A percentile compares a stretch with the other conserved stretches of the same genome.
phyloP scores from a whole-genome alignment of 2,329 filamentous ascomycete species.

The Aspergillus brasiliensis region DNA sequence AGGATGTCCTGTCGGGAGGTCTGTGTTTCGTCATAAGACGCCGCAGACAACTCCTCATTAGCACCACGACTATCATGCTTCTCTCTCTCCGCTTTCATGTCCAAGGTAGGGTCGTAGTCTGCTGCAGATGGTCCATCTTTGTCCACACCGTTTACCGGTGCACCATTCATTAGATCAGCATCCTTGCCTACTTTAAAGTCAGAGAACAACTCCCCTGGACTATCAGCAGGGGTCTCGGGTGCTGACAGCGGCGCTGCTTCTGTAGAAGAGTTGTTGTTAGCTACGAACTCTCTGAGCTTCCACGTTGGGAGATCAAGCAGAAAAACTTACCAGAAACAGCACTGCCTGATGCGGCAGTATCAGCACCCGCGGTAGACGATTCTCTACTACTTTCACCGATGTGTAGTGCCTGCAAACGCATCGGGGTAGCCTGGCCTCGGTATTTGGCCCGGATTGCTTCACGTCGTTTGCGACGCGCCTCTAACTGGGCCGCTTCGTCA shows the following conservation, averaged over 20 bases:
- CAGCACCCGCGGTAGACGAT: slow-evolving; percentile 54
- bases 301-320: background rate
- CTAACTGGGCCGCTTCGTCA: slow-evolving; percentile 80
- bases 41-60: slow-evolving; percentile 57
- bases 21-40: slow-evolving; percentile 61
- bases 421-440: slow-evolving; percentile 67
- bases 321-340: slow-evolving; percentile 41
- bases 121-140: slow-evolving; percentile 84
- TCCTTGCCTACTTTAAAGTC: slow-evolving; percentile 67
- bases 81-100: slow-evolving; percentile 81
- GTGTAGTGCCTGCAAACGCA: slow-evolving; percentile 74
- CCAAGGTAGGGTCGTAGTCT: slow-evolving; percentile 85
- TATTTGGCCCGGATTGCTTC: slow-evolving; percentile 86
- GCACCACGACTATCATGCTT: slow-evolving; percentile 67
- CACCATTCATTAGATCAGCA: slow-evolving; percentile 61
- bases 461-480: slow-evolving; percentile 79
- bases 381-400: slow-evolving; percentile 59
- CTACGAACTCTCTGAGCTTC: background rate
- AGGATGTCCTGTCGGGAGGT: slow-evolving; percentile 56
- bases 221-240: slow-evolving; percentile 52
- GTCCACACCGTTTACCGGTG: slow-evolving; percentile 47
- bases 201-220: slow-evolving; percentile 55
- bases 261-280: slow-evolving; percentile 13
- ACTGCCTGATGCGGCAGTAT: slow-evolving; percentile 42
- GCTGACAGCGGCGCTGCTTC: slow-evolving; percentile 47